phyloP scores from a whole-genome alignment of 345 rosid species.

The Corchorus capsularis region DNA sequence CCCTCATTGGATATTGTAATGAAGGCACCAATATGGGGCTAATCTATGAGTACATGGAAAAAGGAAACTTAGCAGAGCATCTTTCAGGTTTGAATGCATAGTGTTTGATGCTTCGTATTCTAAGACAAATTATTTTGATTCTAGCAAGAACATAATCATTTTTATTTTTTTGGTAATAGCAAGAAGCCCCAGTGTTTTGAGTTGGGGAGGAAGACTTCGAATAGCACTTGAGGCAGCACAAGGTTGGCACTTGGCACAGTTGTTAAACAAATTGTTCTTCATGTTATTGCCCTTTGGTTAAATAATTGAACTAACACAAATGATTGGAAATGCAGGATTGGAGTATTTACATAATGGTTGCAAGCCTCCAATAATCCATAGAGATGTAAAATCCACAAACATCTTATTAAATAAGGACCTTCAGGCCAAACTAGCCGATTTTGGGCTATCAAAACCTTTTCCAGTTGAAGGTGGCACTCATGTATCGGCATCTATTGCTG shows the following conservation, averaged over 20 bases:
- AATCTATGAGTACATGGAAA: constrained; percentile 52
- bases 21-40: constrained; percentile 43
- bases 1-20: constrained; percentile 44
- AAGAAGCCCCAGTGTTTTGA: constrained; percentile 27
- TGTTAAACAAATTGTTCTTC: no score
- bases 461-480: constrained; percentile 28
- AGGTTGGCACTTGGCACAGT: constrained; percentile 25
- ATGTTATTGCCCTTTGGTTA: no score
- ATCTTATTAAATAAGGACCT: constrained; percentile 42
- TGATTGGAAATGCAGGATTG: no score
- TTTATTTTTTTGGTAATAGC: no score
- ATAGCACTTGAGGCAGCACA: constrained; percentile 53
- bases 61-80: constrained; percentile 31
- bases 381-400: constrained; percentile 29
- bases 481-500: constrained; percentile 36
- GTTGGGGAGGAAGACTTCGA: constrained; percentile 46
- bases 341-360: no score
- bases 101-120: no score
- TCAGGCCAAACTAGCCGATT: no score
- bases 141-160: not conserved
- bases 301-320: no score
- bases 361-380: constrained; percentile 40
- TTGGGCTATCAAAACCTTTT: no score
- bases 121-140: not conserved
- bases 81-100: constrained; percentile 24